These are phyloP conservation scores for Colletotrichum gloeosporioides DNA, from an alignment of 2,329 filamentous ascomycete species.

Conservation along the genomic window DNA sequence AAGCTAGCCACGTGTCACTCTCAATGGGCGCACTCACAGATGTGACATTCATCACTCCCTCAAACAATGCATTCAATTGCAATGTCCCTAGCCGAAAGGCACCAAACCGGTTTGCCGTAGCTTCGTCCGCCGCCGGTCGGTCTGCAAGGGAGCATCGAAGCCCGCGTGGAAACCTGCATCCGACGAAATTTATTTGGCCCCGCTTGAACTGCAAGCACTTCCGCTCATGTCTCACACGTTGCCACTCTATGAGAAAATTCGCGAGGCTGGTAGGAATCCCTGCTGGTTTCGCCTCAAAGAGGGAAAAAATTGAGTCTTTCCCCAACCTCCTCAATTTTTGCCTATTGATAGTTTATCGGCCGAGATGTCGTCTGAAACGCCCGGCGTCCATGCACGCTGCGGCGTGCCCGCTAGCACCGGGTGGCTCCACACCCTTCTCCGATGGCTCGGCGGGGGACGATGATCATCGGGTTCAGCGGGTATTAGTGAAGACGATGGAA, in stretches of 20 bases:
- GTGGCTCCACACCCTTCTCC: background rate
- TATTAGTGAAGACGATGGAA: background rate
- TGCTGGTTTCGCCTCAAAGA: background rate
- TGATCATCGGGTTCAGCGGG: background rate
- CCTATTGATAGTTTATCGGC: background rate
- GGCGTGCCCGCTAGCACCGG: background rate
- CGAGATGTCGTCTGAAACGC: conserved; percentile 17
- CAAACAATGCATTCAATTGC: background rate
- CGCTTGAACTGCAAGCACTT: background rate
- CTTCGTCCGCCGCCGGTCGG: background rate
- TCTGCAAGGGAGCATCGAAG: background rate
- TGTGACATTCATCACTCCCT: background rate
- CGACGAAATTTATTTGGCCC: background rate
- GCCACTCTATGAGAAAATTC: background rate
- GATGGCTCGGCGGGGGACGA: background rate
- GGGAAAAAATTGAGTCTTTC: background rate
- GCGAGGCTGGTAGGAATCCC: background rate
- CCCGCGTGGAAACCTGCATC: background rate
- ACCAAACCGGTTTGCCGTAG: background rate
- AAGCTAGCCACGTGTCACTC: conserved; percentile 14
- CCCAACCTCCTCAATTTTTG: conserved; percentile 16
- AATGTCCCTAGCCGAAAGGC: background rate
- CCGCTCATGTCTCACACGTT: background rate
- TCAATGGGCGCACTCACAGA: background rate
- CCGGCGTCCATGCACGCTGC: background rate